These are phyloP conservation scores for Colletotrichum lini DNA, from an alignment of 2,329 filamentous ascomycete species.

Conservation along the genomic window DNA sequence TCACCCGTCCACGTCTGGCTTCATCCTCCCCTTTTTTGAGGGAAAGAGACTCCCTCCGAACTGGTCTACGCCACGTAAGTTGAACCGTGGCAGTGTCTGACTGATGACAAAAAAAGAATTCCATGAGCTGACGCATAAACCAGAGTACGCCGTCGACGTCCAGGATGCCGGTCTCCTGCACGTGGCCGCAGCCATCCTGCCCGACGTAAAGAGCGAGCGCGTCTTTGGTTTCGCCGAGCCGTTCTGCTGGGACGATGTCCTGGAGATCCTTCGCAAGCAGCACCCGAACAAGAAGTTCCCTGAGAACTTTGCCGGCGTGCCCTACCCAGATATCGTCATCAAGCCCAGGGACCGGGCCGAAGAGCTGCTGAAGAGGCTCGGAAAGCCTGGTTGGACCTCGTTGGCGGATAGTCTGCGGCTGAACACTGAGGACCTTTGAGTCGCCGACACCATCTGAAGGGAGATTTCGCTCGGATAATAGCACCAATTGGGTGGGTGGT, in stretches of 20 bases:
- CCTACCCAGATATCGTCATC: constrained; percentile 32
- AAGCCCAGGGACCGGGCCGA: constrained; percentile 41
- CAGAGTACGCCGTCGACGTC: constrained; percentile 63
- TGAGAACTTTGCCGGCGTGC: constrained; percentile 44
- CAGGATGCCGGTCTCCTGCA: constrained; percentile 66
- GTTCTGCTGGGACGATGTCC: constrained; percentile 61
- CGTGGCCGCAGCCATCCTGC: constrained; percentile 64
- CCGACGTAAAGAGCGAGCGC: constrained; percentile 62
- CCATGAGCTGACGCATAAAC: background rate
- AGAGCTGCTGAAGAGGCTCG: constrained; percentile 41
- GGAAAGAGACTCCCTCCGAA: constrained; percentile 28
- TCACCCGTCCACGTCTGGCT: constrained; percentile 44
- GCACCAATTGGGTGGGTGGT: background rate
- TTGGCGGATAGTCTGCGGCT: constrained; percentile 36
- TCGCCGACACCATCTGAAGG: background rate
- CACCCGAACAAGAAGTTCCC: constrained; percentile 44
- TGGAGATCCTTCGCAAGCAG: constrained; percentile 47
- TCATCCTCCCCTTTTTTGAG: constrained; percentile 44
- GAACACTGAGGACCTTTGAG: constrained; percentile 21
- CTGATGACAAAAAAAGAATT: background rate
- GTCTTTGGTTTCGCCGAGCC: constrained; percentile 67
- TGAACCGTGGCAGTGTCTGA: no score
- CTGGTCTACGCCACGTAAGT: constrained; percentile 7
- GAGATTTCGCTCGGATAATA: accelerated
- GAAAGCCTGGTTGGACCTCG: constrained; percentile 41